These are phyloP conservation scores for Candida maesae DNA, from an alignment of 805 yeast species.

Conservation along the genomic window DNA sequence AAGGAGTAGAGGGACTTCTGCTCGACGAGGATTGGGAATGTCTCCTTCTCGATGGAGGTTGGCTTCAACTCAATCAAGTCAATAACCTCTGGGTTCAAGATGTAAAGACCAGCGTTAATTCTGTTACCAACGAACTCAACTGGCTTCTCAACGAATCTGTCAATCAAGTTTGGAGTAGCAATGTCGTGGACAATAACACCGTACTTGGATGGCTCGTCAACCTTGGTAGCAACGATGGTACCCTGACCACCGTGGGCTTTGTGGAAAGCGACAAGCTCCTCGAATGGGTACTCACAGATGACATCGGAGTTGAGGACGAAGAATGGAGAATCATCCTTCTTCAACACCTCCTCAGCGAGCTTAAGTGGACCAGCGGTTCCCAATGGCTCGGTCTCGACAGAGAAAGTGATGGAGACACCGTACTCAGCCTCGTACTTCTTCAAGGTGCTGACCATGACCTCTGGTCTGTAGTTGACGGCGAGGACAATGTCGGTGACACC, in stretches of 20 bases:
- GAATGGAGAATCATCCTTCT: conserved; percentile 94
- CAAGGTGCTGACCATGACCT: conserved; percentile 95
- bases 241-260: conserved; percentile 94
- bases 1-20: conserved; percentile 85
- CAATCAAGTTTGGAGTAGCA: conserved; percentile 91
- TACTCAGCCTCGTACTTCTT: conserved; percentile 91
- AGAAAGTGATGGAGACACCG: conserved; percentile 93
- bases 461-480: conserved; percentile 99
- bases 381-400: conserved; percentile 98
- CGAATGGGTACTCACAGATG: conserved; percentile 97
- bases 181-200: conserved; percentile 99
- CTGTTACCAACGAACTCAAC: conserved; percentile 99
- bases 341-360: conserved; percentile 90
- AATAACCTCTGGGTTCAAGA: conserved; percentile 94
- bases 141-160: conserved; percentile 99
- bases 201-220: conserved; percentile 98
- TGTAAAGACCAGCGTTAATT: conserved; percentile 98
- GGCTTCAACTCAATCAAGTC: conserved; percentile 97
- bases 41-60: conserved; percentile 98
- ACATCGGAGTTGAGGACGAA: conserved; percentile 98
- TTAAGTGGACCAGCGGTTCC: conserved; percentile 99
- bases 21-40: conserved; percentile 95
- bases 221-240: conserved; percentile 98
- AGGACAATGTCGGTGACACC: conserved; percentile 98
- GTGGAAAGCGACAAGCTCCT: conserved; percentile 91